These are phyloP conservation scores for Larix kaempferi DNA, from an alignment of 75 land plant species.

Conservation along the genomic window DNA sequence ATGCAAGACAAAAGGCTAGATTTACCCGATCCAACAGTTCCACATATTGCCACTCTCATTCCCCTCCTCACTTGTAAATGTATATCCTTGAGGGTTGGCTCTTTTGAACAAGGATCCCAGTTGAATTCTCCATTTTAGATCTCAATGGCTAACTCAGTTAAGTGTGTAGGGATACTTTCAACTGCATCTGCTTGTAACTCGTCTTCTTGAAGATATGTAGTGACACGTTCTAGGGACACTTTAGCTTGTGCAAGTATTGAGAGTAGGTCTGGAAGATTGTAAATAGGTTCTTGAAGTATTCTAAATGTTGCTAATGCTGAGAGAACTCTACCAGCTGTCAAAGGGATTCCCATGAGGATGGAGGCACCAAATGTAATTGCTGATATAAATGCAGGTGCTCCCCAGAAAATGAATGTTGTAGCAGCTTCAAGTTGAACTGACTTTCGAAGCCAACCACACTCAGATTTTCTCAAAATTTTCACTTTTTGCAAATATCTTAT, in stretches of 20 bases:
- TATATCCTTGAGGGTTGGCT: slow-evolving; percentile 52
- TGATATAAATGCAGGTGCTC: slow-evolving; percentile 74
- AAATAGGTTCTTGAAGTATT: slow-evolving; percentile 80
- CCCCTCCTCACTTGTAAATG: slow-evolving; percentile 52
- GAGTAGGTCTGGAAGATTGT: slow-evolving; percentile 69
- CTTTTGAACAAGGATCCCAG: slow-evolving; percentile 50
- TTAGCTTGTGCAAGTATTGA: slow-evolving; percentile 52
- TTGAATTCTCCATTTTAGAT: slow-evolving; percentile 59
- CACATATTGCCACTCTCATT: slow-evolving; percentile 81
- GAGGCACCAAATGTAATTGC: slow-evolving; percentile 72
- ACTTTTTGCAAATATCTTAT: slow-evolving; percentile 53
- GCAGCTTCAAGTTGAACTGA: slow-evolving; percentile 36
- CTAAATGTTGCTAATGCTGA: slow-evolving; percentile 85
- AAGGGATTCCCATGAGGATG: slow-evolving; percentile 64
- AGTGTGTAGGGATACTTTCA: slow-evolving; percentile 26
- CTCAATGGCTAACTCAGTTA: slow-evolving; percentile 51
- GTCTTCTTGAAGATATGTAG: slow-evolving; percentile 61
- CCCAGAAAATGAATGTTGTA: slow-evolving; percentile 77
- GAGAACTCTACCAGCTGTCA: slow-evolving; percentile 72
- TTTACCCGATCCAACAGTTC: slow-evolving; percentile 85
- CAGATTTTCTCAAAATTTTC: slow-evolving; percentile 45
- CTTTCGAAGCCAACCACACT: slow-evolving; percentile 62
- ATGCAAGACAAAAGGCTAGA: slow-evolving; percentile 72
- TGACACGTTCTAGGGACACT: slow-evolving; percentile 74
- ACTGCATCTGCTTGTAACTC: slow-evolving; percentile 61